Evolutionary conservation across 371 early-diverging fungal genomes (phyloP), one percentile per base, ranked within the genome.

Genomic region (Mortierella sp.): DNA sequence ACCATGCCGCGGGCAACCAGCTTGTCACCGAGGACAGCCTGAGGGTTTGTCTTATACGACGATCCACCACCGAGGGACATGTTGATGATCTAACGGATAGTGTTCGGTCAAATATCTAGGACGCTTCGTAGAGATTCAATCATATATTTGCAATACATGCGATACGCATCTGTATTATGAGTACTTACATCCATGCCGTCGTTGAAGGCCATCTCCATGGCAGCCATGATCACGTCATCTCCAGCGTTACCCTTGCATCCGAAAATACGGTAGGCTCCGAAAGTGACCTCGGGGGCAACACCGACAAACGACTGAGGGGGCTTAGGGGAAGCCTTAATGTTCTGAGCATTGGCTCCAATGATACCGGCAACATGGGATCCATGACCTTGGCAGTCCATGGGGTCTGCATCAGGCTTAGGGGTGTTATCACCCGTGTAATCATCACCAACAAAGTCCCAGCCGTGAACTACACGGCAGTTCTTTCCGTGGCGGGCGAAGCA

Each of bases 301-400:
- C 89, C 89, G 14, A 60, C 60, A 50, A 86, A 80, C 14, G 71
- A 70, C 34, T 59, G 50, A 19, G 60, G 64, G 14, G 68, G 70
- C 30, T 49, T 46, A 12, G 61, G 46, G 14, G 54, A n/a, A 17
- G 52, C 23, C 9, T 30, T 56, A 60, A 63, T 58, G 24, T 79
- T 27, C 52, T 39, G n/a, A 24, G 78, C 86, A 60, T 87, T 66
- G 15, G 79, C 89, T 39, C 75, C 90, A 43, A 88, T 68, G 56
- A 88, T 89, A 30, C 91, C 91, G 14, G 88, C 79, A 19, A 86
- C 84, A 62, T 89, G 89, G 17, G 91, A 83, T n/a, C 91, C 91
- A 63, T 91, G 90, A 28, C 81, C 82, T 3, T 62, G 11, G 51
- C 79, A 84, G 72, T 89, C 89, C 56, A 84, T 73, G 7, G 89